Conservation (phyloP, 176 grass and related monocot genomes). For the Lolium perenne region DNA sequence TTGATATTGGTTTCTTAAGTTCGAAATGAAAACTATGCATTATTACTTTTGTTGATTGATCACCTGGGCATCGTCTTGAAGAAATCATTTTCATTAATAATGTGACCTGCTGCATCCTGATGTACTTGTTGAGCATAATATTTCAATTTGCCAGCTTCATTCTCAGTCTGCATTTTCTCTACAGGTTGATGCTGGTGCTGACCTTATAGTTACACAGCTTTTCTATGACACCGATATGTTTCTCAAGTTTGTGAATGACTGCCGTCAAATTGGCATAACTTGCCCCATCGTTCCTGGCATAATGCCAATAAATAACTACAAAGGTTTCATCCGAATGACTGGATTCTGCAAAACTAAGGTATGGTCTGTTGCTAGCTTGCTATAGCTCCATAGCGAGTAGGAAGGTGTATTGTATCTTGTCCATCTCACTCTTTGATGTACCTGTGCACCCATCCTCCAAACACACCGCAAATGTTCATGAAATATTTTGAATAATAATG, state of each 20-base stretch:
- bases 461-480: background rate
- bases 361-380: background rate
- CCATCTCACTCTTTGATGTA: background rate
- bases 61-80: background rate
- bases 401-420: background rate
- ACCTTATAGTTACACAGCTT: conserved; percentile 81
- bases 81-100: conserved; percentile 10
- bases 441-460: background rate
- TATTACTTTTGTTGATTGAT: conserved; percentile 29
- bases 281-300: conserved; percentile 95
- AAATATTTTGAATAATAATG: background rate
- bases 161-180: conserved; percentile 20
- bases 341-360: conserved; percentile 93
- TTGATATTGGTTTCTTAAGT: conserved; percentile 32
- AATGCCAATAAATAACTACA: conserved; percentile 95
- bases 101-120: background rate
- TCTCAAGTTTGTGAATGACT: conserved; percentile 92
- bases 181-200: conserved; percentile 89
- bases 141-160: conserved; percentile 21
- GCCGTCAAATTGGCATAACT: conserved; percentile 84
- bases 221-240: conserved; percentile 92
- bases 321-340: conserved; percentile 85
- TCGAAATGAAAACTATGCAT: conserved; percentile 19
- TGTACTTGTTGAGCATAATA: background rate
- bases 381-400: conserved; percentile 24